phyloP scores from a whole-genome alignment of 345 rosid species.

The Eucalyptus urophylla region DNA sequence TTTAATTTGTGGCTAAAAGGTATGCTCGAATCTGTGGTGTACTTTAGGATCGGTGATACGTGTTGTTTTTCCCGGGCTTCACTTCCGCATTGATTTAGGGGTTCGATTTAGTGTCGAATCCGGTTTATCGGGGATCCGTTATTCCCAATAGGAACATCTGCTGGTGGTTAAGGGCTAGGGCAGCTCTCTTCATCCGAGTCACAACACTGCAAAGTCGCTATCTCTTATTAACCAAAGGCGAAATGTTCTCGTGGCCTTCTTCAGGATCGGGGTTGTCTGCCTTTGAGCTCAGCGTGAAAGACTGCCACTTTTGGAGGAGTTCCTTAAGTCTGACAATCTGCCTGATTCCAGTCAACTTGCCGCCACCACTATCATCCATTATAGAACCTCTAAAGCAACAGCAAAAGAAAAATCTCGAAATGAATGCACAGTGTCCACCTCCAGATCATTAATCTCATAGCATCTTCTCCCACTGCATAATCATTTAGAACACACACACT shows the following conservation, averaged over 20 bases:
- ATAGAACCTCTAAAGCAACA: background rate
- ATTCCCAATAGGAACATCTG: too few relatives aligned
- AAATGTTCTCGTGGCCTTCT: slow-evolving; percentile 9
- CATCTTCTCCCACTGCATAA: slow-evolving; percentile 22
- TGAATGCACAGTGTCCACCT: background rate
- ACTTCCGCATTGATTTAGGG: too few relatives aligned
- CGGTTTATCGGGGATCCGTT: too few relatives aligned
- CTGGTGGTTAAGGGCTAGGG: too few relatives aligned
- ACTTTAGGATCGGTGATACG: too few relatives aligned
- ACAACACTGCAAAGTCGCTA: too few relatives aligned
- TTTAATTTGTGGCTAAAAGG: too few relatives aligned
- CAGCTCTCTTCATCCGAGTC: too few relatives aligned
- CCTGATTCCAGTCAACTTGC: slow-evolving; percentile 59
- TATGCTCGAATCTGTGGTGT: too few relatives aligned
- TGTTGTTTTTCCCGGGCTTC: too few relatives aligned
- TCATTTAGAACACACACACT: background rate
- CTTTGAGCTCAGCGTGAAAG: slow-evolving; percentile 41
- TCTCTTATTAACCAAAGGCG: background rate
- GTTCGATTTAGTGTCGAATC: too few relatives aligned
- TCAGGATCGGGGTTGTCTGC: slow-evolving; percentile 3
- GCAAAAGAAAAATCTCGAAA: slow-evolving; percentile 3
- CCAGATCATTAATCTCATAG: slow-evolving; percentile 22
- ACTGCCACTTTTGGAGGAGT: slow-evolving; percentile 80
- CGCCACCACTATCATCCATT: slow-evolving; percentile 44
- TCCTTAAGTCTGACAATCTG: slow-evolving; percentile 80